phyloP scores from a whole-genome alignment of 441 rosid genomes.

The Adansonia gregorii region DNA sequence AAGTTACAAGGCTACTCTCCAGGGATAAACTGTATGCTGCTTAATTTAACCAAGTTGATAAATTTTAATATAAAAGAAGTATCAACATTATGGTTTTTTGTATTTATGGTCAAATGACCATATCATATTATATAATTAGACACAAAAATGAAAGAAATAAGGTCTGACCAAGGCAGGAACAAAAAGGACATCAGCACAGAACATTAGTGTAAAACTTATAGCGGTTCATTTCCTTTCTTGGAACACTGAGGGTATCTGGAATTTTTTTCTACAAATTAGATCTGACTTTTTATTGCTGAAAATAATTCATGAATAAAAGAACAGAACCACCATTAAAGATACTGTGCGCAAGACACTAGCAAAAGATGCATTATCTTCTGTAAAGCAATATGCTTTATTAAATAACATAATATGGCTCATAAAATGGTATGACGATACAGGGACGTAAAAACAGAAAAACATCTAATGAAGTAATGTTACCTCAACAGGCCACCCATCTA shows the following conservation, averaged over 20 bases:
- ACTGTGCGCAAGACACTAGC: constrained; percentile 2
- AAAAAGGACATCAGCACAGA: not conserved
- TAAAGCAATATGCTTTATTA: not conserved
- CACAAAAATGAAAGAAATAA: not conserved
- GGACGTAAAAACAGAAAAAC: constrained; percentile 10
- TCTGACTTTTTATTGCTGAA: constrained; percentile 1
- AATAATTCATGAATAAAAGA: not conserved
- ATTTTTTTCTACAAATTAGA: constrained; percentile 9
- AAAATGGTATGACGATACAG: constrained; percentile 5
- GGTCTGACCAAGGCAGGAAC: not conserved
- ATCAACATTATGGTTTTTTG: not conserved
- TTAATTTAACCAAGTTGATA: constrained; percentile 15
- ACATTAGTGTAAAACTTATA: not conserved
- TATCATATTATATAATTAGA: constrained; percentile 11
- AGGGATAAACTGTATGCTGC: constrained; percentile 30
- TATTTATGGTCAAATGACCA: not conserved
- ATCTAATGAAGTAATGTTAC: constrained; percentile 36
- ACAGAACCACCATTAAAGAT: constrained; percentile 6
- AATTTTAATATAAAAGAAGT: constrained; percentile 4
- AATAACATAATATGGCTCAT: not conserved
- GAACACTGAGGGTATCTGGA: not conserved
- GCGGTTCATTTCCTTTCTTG: not conserved
- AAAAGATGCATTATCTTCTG: constrained; percentile 9
- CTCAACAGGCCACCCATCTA: constrained; percentile 83
- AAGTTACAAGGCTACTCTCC: constrained; percentile 41